Base-by-base conservation (phyloP, 306 rosid genomes). In the Casuarina cunninghamiana region DNA sequence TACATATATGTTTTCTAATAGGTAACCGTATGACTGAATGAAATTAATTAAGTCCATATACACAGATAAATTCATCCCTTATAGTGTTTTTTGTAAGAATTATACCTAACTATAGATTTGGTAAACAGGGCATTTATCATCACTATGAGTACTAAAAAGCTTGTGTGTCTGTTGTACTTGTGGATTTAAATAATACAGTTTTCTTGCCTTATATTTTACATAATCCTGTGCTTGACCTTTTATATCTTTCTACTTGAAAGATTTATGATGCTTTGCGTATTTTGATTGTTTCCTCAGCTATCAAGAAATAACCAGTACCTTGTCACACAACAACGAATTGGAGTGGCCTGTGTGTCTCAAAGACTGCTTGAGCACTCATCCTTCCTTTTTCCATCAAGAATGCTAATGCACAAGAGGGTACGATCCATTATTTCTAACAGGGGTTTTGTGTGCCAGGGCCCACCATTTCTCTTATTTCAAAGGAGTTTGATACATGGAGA, bases 401-500 rank as follows among this genome's bases (percentile, higher is more conserved):
- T 76, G 73, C 77, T 90, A 57, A 66, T 54, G 39, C 61, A 42
- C 15, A 74, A 73, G 60, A 87, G 55, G 96, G 96, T 90, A 81
- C 7, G 74, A 26, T 79, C 37, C 81, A 16, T 62, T 10, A 74
- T 83, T 76, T 71, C 73, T 10, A 53, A 42, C 42, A 44, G 62
- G 26, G 53, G 76, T 11, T 69, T 54, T 16, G 19, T 42, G 32
- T 32, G 42, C 17, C 35, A 7, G 61, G 49, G 71, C 57, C 44
- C 19, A 66, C 74, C 13, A 58, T 54, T 41, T 71, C 38, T 39
- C 50, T 41, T 66, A 41, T 66, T 42, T 42, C 43, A 61, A 79
- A 63, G 79, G 71, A 19, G 13, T 74, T 63, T 0, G 17, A 73
- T 48, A 73, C 38, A 15, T 74, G 44, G 80, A 61, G 44, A 58